These are phyloP conservation scores for Cucurbita moschata DNA, from an alignment of 306 rosid species.

Conservation along the genomic window DNA sequence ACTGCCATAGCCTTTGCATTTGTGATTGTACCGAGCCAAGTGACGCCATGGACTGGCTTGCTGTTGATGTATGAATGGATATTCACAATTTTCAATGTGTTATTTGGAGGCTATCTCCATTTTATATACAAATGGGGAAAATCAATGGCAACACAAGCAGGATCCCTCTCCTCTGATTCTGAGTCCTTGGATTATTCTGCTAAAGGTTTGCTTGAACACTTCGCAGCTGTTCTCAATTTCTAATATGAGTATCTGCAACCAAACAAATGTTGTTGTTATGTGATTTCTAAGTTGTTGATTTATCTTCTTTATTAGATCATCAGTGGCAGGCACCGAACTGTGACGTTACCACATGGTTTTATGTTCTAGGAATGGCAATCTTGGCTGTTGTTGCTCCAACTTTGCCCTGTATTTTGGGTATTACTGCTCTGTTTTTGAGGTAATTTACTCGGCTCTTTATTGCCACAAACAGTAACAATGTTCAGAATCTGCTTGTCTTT, in stretches of 20 bases:
- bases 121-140: slow-evolving; percentile 67
- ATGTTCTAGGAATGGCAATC: slow-evolving; percentile 73
- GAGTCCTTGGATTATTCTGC: slow-evolving; percentile 53
- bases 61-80: slow-evolving; percentile 98
- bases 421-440: slow-evolving; percentile 87
- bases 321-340: slow-evolving; percentile 51
- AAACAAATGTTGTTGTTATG: background rate
- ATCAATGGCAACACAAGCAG: slow-evolving; percentile 31
- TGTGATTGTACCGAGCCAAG: slow-evolving; percentile 76
- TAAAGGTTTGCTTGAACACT: slow-evolving; percentile 33
- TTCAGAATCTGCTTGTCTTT: background rate
- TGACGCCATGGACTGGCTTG: slow-evolving; percentile 95
- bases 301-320: slow-evolving; percentile 44
- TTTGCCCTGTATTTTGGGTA: slow-evolving; percentile 69
- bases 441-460: slow-evolving; percentile 11
- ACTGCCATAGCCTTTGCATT: slow-evolving; percentile 52
- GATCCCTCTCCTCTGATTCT: slow-evolving; percentile 33
- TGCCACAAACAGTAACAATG: background rate
- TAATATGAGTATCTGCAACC: background rate
- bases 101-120: slow-evolving; percentile 72
- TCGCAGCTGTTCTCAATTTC: background rate
- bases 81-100: slow-evolving; percentile 53
- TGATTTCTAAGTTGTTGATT: background rate
- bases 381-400: slow-evolving; percentile 83
- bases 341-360: slow-evolving; percentile 46